Conservation (phyloP, 345 rosid genomes). For the Brassica cretica region DNA sequence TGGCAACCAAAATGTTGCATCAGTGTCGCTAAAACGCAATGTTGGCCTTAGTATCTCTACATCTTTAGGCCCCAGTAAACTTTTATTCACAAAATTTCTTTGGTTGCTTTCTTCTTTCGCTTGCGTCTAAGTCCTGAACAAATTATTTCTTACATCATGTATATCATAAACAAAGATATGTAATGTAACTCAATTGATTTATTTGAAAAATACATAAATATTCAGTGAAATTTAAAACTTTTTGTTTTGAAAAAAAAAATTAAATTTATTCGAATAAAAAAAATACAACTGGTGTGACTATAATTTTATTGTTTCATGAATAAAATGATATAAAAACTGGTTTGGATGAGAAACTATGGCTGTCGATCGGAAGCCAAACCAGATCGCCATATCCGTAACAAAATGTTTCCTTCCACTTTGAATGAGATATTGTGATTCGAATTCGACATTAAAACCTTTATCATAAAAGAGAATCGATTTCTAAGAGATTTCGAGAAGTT, state of each 20-base stretch:
- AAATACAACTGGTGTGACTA: too few species aligned
- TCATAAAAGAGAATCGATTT: not conserved
- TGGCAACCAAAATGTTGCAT: not conserved
- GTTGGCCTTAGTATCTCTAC: constrained; percentile 23
- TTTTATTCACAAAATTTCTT: constrained; percentile 3
- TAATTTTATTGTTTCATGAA: not conserved
- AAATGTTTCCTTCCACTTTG: too few species aligned
- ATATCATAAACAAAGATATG: not conserved
- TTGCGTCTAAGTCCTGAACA: not conserved
- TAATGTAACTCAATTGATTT: not conserved
- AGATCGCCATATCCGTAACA: too few species aligned
- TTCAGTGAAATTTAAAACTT: not conserved
- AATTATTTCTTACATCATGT: not conserved
- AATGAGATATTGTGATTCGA: not conserved
- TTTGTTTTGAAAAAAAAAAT: too few species aligned
- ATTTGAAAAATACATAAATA: too few species aligned
- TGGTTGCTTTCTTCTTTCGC: constrained; percentile 16
- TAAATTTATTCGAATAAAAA: too few species aligned
- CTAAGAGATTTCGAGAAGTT: constrained; percentile 13
- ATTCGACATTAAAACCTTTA: not conserved
- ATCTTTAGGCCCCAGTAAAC: constrained; percentile 13
- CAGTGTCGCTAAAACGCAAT: constrained; percentile 3
- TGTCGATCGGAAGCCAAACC: too few species aligned
- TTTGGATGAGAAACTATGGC: too few species aligned
- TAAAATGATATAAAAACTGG: too few species aligned